These are phyloP conservation scores for Ustilago tritici DNA, from an alignment of 1,284 basidiomycete genomes.

Conservation along the genomic window DNA sequence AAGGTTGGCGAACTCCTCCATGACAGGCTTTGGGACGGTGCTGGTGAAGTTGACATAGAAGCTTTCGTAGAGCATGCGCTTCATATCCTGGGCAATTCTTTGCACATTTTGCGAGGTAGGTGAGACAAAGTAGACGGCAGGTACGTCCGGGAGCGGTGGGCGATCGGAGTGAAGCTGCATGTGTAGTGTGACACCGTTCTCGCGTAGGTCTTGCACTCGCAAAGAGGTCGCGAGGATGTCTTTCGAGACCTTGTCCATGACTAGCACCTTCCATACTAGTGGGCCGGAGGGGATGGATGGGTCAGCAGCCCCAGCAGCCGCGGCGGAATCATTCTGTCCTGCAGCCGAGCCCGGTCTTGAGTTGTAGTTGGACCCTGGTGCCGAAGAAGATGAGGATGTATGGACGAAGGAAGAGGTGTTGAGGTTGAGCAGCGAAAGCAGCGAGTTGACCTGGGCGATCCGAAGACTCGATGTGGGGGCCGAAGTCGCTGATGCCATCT, in stretches of 20 bases:
- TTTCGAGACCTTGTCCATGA: slow-evolving; percentile 94
- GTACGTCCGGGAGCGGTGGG: slow-evolving; percentile 92
- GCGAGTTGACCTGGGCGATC: slow-evolving; percentile 59
- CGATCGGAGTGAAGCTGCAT: slow-evolving; percentile 90
- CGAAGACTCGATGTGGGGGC: slow-evolving; percentile 53
- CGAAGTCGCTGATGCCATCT: slow-evolving; percentile 28
- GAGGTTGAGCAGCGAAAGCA: slow-evolving; percentile 66
- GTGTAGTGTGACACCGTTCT: slow-evolving; percentile 95
- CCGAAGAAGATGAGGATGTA: slow-evolving; percentile 38
- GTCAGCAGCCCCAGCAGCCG: slow-evolving; percentile 10
- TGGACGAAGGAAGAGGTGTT: slow-evolving; percentile 59
- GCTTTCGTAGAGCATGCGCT: slow-evolving; percentile 88
- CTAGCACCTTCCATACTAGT: slow-evolving; percentile 94
- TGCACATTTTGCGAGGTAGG: slow-evolving; percentile 88
- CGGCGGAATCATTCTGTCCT: slow-evolving; percentile 19
- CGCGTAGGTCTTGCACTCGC: slow-evolving; percentile 93
- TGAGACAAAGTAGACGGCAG: slow-evolving; percentile 95
- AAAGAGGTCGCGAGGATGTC: slow-evolving; percentile 95
- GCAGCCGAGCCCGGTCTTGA: slow-evolving; percentile 43
- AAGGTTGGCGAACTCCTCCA: slow-evolving; percentile 92
- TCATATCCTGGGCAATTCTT: slow-evolving; percentile 76
- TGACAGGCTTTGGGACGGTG: slow-evolving; percentile 83
- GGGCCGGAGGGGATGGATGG: slow-evolving; percentile 72
- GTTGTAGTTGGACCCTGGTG: slow-evolving; percentile 43
- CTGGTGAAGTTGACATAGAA: slow-evolving; percentile 97